Base-by-base conservation (phyloP, 495 filamentous ascomycete genomes). In the Penicillium paradoxum region DNA sequence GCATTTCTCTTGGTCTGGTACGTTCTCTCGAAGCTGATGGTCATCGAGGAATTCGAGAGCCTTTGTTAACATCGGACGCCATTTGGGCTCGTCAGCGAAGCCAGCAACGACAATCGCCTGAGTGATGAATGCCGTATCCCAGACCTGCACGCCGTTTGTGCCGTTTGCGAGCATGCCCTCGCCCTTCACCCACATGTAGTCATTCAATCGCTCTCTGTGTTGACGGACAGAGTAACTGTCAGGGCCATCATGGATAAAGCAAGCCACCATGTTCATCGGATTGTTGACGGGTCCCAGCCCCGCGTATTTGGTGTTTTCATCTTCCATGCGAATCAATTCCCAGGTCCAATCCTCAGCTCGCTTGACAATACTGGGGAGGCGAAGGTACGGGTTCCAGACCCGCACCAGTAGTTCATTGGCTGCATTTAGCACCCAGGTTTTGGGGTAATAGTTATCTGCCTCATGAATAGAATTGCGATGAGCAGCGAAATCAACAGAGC, bases 121-220 rank as follows among this genome's bases (percentile, higher is more conserved):
- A 19, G 96, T 90, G 36, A 86, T 70, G 62, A 96, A 97, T 0
- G 89, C 78, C 0, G 93, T 98, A 63, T 98, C 93, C 93, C 93
- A 98, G 38, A 83, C 86, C 70, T 98, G 93, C 13, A 96, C 90
- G 14, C 93, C 93, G 61, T 98, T 97, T 30, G 93, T 98, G 30
- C 93, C 93, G 66, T 97, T 97, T 68, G 85, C 84, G 17, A 97
- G 75, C 88, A 98, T 90, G 22, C 93, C 93, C 67, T 97, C 93
- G 36, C 80, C 54, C 36, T 92, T 96, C 50, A 97, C 74, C 95
- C 95, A 98, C 54, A 97, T 74, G 54, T 87, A 93, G 57, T 98
- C 95, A 34, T 87, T 73, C 19, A 93, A 66, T 14, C 89, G 81
- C 56, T 97, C 88, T 7, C 83, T 75, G 64, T 97, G 95, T 19